These are phyloP conservation scores for Ophiobolus disseminans DNA, from an alignment of 2,329 filamentous ascomycete genomes.

Conservation along the genomic window DNA sequence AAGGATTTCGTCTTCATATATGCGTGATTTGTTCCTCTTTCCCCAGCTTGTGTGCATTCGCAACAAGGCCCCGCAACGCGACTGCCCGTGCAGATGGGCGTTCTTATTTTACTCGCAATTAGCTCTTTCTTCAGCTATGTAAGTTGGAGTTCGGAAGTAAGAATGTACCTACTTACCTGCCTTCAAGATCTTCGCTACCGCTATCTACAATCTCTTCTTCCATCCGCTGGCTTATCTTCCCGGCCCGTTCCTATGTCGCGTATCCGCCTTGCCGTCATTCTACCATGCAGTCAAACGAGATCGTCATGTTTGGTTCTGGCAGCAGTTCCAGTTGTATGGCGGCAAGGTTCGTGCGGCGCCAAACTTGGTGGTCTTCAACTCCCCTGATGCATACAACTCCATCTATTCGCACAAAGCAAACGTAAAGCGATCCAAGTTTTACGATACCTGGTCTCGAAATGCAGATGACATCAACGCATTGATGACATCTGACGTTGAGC, in stretches of 20 bases:
- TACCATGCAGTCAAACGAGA: constrained; percentile 17
- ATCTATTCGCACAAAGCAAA: constrained; percentile 45
- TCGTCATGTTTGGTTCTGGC: constrained; percentile 24
- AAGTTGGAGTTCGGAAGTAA: not conserved
- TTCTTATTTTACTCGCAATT: not conserved
- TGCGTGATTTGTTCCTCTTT: too few relatives aligned
- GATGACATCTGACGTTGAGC: constrained; percentile 6
- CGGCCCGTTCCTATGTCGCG: constrained; percentile 11
- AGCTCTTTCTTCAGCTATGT: not conserved
- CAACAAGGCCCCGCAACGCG: too few relatives aligned
- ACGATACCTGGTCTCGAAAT: constrained; percentile 16
- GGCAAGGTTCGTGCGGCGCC: constrained; percentile 17
- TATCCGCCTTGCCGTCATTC: constrained; percentile 15
- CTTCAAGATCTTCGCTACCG: not conserved
- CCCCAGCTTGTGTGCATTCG: too few relatives aligned
- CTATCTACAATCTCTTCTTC: constrained; percentile 14
- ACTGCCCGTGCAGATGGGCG: too few relatives aligned
- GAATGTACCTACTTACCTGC: not conserved
- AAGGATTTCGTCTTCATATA: too few relatives aligned
- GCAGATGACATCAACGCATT: constrained; percentile 17
- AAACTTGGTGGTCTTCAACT: constrained; percentile 70
- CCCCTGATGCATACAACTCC: constrained; percentile 54
- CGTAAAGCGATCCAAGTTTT: constrained; percentile 18
- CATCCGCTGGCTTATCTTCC: constrained; percentile 15
- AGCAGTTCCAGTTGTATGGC: constrained; percentile 14